phyloP scores from a whole-genome alignment of 2,329 filamentous ascomycete species.

The Cytospora piceae region DNA sequence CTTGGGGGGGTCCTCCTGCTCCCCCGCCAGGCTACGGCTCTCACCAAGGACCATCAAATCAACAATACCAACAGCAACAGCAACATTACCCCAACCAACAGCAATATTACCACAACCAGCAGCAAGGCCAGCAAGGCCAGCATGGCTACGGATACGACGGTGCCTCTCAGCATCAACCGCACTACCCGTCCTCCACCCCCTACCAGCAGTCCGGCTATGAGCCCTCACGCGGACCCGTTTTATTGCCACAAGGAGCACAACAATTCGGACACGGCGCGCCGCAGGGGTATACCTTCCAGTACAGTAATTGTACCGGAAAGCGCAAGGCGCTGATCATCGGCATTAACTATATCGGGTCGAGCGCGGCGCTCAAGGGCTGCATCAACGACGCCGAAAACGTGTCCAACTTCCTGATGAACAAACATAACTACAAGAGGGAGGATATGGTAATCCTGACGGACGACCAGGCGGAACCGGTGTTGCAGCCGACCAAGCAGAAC shows the following conservation, averaged over 20 bases:
- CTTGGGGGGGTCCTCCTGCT: slow-evolving; percentile 18
- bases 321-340: slow-evolving; percentile 77
- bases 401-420: slow-evolving; percentile 69
- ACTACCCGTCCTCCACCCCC: slow-evolving; percentile 38
- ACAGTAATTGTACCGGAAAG: slow-evolving; percentile 73
- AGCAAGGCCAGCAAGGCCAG: not conserved
- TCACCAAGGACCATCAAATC: slow-evolving; percentile 11
- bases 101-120: slow-evolving; percentile 6
- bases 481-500: slow-evolving; percentile 75
- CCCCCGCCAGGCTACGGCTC: slow-evolving; percentile 11
- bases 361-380: slow-evolving; percentile 73
- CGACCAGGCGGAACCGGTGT: slow-evolving; percentile 70
- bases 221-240: slow-evolving; percentile 45
- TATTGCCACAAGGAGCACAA: slow-evolving; percentile 55
- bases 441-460: slow-evolving; percentile 82
- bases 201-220: slow-evolving; percentile 47
- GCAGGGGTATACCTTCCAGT: slow-evolving; percentile 71
- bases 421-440: slow-evolving; percentile 73
- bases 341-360: slow-evolving; percentile 79
- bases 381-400: slow-evolving; percentile 84
- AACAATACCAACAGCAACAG: slow-evolving; percentile 20
- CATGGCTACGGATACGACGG: slow-evolving; percentile 32
- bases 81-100: slow-evolving; percentile 14
- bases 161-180: slow-evolving; percentile 37
- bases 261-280: slow-evolving; percentile 71